phyloP scores from a whole-genome alignment of 2,329 filamentous ascomycete genomes.

The Cladosporium colombiae region DNA sequence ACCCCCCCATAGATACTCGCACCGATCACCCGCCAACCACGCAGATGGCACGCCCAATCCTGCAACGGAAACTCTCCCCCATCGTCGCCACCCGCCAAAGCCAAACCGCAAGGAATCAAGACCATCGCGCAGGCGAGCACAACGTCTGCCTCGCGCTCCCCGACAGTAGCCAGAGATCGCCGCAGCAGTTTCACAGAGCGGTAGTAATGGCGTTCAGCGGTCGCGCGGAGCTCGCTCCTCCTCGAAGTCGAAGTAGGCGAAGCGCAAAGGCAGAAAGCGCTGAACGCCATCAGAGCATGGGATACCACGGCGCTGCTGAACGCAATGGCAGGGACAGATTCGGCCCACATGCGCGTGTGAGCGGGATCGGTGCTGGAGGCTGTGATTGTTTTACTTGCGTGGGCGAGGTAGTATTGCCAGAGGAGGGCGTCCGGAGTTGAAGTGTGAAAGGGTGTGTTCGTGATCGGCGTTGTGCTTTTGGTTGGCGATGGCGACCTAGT shows the following conservation, averaged over 20 bases:
- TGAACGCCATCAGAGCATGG: constrained; percentile 5
- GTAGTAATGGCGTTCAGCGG: background rate
- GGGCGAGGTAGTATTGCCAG: constrained; percentile 19
- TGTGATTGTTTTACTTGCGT: constrained; percentile 7
- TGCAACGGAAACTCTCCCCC: background rate
- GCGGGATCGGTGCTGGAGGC: constrained; percentile 1
- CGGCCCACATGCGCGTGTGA: constrained; percentile 3
- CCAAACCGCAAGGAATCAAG: constrained; percentile 1
- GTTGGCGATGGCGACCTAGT: background rate
- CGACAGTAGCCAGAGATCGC: background rate
- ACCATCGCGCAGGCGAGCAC: constrained; percentile 6
- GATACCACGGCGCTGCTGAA: background rate
- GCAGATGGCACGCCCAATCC: background rate
- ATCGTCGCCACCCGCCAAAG: background rate
- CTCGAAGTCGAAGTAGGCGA: background rate
- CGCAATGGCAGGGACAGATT: background rate
- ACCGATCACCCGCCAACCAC: background rate
- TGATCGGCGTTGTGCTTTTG: background rate
- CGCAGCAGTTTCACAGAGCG: background rate
- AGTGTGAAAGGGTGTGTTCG: background rate
- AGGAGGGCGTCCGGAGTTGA: constrained; percentile 11
- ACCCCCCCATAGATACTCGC: background rate
- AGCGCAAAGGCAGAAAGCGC: background rate
- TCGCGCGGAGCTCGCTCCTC: background rate
- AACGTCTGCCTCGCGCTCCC: background rate